phyloP scores from a whole-genome alignment of 495 filamentous ascomycete species.

The Paragyromitra xinjiangensis region DNA sequence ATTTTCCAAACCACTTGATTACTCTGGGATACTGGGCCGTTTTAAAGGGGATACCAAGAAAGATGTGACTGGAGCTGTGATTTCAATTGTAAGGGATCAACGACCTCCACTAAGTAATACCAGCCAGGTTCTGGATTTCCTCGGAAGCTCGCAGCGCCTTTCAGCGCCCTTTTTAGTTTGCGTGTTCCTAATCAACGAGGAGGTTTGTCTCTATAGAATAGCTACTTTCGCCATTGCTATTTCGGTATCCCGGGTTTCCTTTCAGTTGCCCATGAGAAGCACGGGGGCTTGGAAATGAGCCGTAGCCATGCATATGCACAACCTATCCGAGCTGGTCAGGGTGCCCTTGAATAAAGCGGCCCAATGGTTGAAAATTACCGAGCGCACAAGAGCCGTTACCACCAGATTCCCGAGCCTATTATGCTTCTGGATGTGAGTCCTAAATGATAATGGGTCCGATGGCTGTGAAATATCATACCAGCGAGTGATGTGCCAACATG shows the following conservation, averaged over 20 bases:
- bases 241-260: conserved; percentile 11
- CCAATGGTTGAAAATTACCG: background rate
- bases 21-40: background rate
- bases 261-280: background rate
- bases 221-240: background rate
- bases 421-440: background rate
- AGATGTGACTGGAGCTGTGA: no score
- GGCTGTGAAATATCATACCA: conserved; percentile 13
- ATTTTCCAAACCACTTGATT: background rate
- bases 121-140: background rate
- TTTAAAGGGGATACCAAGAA: background rate
- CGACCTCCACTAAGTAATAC: no score
- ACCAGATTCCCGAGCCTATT: conserved; percentile 2
- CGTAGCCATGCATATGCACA: background rate
- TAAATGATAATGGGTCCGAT: conserved; percentile 11
- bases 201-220: background rate
- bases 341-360: background rate
- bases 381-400: background rate
- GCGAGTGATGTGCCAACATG: conserved; percentile 18
- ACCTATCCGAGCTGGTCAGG: background rate
- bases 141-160: background rate
- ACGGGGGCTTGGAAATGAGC: background rate
- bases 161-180: background rate
- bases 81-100: background rate
- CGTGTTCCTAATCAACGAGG: background rate